Base-by-base conservation (phyloP, 2,329 filamentous ascomycete species). In the Aureobasidium sp. region DNA sequence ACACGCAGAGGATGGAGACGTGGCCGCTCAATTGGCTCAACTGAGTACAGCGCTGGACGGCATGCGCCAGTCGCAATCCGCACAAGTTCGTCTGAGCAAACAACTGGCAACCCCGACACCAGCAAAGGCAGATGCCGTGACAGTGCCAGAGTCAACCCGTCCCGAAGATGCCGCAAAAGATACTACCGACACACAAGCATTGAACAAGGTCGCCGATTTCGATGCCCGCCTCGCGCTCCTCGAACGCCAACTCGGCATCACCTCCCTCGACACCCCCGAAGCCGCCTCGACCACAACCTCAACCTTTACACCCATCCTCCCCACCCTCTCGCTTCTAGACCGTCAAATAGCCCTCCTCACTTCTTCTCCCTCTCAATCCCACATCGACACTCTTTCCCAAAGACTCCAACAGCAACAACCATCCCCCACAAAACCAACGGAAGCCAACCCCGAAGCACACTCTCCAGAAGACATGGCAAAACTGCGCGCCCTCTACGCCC, bases 401-500 rank as follows among this genome's bases (percentile, higher is more conserved):
- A 87, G 89, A 5, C 87, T 92, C 65, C 83, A 84, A 5, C 71
- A 73, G 41, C 62, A 66, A 34, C 55, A 47, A 27, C n/a, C 51
- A 29, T n/a, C 39, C 4, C 8, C 31, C 15, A 4, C 61, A 1
- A 27, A 48, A 3, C 6, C 80, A 44, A 34, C 44, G 31, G 37
- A 65, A 25, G 47, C 51, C 44, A 37, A 62, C 15, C 39, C 44
- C 2, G 41, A 44, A 7, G 70, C 9, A 73, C 67, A 48, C 61
- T 71, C 31, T 66, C 77, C 81, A 9, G 91, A 96, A 68, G 89
- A 95, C 68, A 82, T 86, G 44, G 82, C 89, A 59, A 96, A 96
- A 73, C 89, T 99, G 72, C 94, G 96, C 67, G 90, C 92, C 1
- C 83, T 99, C 5, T 97, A 97, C 74, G 88, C 89, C 1, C 90